These are phyloP conservation scores for Hypoxylon cercidicola DNA, from an alignment of 495 filamentous ascomycete species.

Conservation along the genomic window DNA sequence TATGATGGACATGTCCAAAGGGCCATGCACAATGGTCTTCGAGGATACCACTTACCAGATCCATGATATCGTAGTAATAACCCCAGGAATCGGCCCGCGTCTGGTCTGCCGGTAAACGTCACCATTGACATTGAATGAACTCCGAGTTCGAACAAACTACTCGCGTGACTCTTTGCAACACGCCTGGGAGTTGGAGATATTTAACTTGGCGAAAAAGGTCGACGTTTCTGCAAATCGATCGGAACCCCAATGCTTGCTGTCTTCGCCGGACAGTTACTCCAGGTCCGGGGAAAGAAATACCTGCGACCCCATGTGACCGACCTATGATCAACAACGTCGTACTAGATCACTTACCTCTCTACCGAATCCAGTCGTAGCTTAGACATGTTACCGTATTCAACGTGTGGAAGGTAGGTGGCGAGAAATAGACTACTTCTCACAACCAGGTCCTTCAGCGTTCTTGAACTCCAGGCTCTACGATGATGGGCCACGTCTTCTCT, in stretches of 20 bases:
- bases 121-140: neutral
- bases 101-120: neutral
- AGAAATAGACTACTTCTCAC: no score
- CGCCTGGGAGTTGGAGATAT: neutral
- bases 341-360: neutral
- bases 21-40: neutral
- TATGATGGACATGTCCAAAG: conserved; percentile 5
- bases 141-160: neutral
- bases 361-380: neutral
- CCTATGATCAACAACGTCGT: neutral
- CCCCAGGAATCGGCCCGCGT: neutral
- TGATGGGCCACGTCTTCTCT: no score
- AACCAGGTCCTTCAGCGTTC: no score
- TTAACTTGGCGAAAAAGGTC: neutral
- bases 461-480: no score
- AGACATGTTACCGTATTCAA: neutral
- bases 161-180: neutral
- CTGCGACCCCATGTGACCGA: neutral
- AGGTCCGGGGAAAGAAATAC: neutral
- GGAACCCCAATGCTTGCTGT: neutral
- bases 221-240: neutral
- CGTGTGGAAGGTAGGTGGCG: no score
- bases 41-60: neutral
- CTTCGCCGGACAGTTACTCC: neutral
- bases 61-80: neutral